Base-by-base conservation (phyloP, 2,329 filamentous ascomycete genomes). In the Arthrobotrys sinensis region DNA sequence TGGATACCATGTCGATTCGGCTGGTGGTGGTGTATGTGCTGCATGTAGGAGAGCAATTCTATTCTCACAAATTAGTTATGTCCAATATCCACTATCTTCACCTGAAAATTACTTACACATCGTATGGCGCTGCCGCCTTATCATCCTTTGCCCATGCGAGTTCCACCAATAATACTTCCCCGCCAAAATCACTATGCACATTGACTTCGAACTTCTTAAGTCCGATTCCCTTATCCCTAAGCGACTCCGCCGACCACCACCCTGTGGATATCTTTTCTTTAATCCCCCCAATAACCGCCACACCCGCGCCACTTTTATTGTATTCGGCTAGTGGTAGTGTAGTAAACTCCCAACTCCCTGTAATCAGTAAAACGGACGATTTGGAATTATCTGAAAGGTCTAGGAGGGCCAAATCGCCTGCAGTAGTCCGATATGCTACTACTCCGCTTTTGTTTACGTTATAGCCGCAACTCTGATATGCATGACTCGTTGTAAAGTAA, bases 401-500 rank as follows among this genome's bases (percentile, higher is more conserved):
- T 5, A 64, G 7, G 43, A 78, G 66, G 1, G 75, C 62, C 10
- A 78, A 14, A 6, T 78, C 75, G 3, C 62, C 75, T 2, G 45
- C 28, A 7, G 12, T 16, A 1, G 75, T 78, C 8, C 75, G 52
- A 16, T 67, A 72, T 14, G 48, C 63, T 24, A 57, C 63, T 1
- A 76, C 65, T 0, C 65, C 57, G 21, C 65, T 60, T 36, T 21
- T 60, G 28, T 48, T 36, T 14, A 24, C 28, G 3, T 36, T 24
- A 10, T 6, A 7, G 1, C 16, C 28, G 16, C 14, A 7, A 36
- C 16, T 16, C 38, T 40, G 16, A 10, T 70, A 53, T 4, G 43
- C 63, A 45, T 71, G 67, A 2, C 67, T 68, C 45, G 66, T 72
- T 7, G 67, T 72, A 45, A 72, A 78, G 24, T 78, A 78, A 2